phyloP scores from a whole-genome alignment of 495 filamentous ascomycete genomes.

The Chaetomidium leptoderma region DNA sequence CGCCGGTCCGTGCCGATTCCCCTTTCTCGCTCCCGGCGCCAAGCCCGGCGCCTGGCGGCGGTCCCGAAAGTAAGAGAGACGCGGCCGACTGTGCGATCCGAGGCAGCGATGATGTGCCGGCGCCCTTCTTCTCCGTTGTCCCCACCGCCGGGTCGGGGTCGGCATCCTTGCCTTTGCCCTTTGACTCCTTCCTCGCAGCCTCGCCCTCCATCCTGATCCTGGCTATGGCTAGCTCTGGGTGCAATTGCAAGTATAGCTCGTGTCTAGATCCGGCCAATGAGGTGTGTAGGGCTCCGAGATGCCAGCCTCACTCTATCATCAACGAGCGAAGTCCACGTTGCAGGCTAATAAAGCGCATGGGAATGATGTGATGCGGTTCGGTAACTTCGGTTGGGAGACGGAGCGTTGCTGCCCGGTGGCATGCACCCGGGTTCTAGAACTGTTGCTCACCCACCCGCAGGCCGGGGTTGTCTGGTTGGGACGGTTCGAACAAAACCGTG shows the following conservation, averaged over 20 bases:
- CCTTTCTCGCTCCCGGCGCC: conserved; percentile 24
- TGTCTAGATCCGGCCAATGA: neutral
- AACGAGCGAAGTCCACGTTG: conserved; percentile 19
- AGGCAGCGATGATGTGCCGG: conserved; percentile 13
- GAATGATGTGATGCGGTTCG: conserved; percentile 1
- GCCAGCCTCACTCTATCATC: neutral
- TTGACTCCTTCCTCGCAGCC: neutral
- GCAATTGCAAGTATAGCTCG: neutral
- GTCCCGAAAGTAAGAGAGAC: conserved; percentile 24
- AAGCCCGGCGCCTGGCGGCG: conserved; percentile 8
- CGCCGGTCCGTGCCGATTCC: conserved; percentile 13
- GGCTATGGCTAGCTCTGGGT: neutral
- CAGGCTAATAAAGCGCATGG: conserved; percentile 13
- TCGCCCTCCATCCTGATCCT: conserved; percentile 8
- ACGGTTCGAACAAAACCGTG: too few species aligned
- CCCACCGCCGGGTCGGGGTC: neutral
- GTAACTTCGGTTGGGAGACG: neutral
- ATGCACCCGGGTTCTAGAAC: neutral
- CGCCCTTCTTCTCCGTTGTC: neutral
- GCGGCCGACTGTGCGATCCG: conserved; percentile 30
- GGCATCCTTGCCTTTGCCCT: conserved; percentile 19
- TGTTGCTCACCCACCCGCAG: too few species aligned
- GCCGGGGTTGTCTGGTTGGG: neutral
- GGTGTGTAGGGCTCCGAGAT: neutral
- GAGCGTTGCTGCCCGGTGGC: conserved; percentile 1